A percentile compares a stretch with the other conserved stretches of the same genome.
Conservation (phyloP, 208 protist genomes). For the Leishmania martiniquensis region DNA sequence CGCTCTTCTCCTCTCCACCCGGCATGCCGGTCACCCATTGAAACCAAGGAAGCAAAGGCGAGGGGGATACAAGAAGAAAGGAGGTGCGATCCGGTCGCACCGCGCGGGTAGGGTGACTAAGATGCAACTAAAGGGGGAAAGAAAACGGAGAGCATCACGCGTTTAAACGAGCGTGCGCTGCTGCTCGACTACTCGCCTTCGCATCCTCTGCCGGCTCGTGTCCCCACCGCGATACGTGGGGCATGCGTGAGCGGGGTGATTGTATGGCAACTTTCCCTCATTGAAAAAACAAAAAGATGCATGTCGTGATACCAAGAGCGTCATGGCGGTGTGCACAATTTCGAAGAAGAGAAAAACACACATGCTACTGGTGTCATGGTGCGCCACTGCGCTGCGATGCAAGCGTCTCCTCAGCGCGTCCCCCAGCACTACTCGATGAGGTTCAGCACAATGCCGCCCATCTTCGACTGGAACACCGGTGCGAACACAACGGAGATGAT, state of each 20-base stretch:
- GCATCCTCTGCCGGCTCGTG: background rate
- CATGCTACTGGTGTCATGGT: background rate
- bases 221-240: background rate
- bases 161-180: background rate
- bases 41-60: background rate
- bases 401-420: background rate
- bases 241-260: background rate
- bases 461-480: constrained; percentile 81
- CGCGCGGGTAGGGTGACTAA: background rate
- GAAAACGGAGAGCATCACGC: background rate
- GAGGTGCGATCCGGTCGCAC: background rate
- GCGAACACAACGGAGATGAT: constrained; percentile 96
- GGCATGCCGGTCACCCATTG: no score
- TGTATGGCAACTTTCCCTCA: background rate
- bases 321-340: background rate
- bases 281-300: background rate
- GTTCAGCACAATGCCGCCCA: constrained; percentile 70
- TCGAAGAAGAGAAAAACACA: background rate
- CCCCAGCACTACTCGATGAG: constrained; percentile 46
- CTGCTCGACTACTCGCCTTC: background rate
- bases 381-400: background rate
- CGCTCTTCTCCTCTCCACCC: background rate
- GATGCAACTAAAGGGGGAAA: background rate
- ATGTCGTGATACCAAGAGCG: background rate
- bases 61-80: background rate